A percentile compares a stretch with the other conserved stretches of the same genome.
These are phyloP conservation scores for Vararia minispora DNA, from an alignment of 768 basidiomycete species.

Conservation along the genomic window DNA sequence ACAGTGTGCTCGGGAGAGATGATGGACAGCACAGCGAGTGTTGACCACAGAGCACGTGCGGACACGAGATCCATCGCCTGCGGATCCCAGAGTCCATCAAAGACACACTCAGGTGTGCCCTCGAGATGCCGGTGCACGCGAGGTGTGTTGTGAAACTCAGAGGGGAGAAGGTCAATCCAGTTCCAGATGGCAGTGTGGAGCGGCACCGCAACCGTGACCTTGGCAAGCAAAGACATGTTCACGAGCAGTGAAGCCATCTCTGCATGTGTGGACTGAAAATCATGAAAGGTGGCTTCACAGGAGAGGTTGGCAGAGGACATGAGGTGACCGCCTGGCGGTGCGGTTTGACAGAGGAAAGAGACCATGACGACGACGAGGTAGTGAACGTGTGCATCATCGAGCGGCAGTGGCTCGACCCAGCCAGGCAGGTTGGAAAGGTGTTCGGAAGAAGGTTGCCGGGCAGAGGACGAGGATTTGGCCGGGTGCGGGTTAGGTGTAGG, in stretches of 20 bases:
- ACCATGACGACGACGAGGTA: constrained; percentile 79
- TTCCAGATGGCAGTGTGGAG: constrained; percentile 80
- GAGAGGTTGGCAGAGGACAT: constrained; percentile 50
- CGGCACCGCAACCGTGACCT: constrained; percentile 58
- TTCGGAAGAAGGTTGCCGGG: constrained; percentile 35
- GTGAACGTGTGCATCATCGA: constrained; percentile 74
- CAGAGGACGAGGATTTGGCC: too few species aligned
- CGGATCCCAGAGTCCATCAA: constrained; percentile 57
- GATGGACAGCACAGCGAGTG: constrained; percentile 62
- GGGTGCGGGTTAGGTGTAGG: too few species aligned
- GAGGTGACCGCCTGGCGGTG: constrained; percentile 40
- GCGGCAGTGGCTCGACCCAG: constrained; percentile 56
- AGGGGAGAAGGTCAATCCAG: constrained; percentile 73
- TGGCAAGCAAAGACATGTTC: constrained; percentile 68
- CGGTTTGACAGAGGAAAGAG: constrained; percentile 66
- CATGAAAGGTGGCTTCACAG: constrained; percentile 55
- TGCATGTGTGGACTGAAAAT: constrained; percentile 59
- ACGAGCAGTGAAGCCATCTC: constrained; percentile 77
- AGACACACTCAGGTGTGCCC: constrained; percentile 76
- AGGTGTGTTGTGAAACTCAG: constrained; percentile 68
- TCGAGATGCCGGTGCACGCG: constrained; percentile 54
- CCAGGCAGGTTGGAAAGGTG: constrained; percentile 27
- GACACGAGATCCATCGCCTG: constrained; percentile 27
- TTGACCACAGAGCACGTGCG: constrained; percentile 62
- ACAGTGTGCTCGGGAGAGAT: constrained; percentile 59